These are phyloP conservation scores for Phytomonas francai DNA, from an alignment of 208 protist genomes.

Conservation along the genomic window DNA sequence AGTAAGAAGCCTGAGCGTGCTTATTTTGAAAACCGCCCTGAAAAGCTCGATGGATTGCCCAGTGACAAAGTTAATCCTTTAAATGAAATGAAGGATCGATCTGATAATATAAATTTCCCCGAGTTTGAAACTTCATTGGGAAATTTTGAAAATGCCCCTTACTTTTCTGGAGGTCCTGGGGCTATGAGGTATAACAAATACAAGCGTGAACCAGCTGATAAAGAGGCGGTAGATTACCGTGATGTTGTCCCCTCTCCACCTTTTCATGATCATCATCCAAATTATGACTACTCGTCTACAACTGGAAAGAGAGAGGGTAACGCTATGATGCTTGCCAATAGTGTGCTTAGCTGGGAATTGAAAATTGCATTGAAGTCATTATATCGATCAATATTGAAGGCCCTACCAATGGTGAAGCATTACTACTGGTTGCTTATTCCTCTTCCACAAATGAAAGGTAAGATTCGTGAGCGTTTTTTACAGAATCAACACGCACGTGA, in stretches of 20 bases:
- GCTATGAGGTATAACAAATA: slow-evolving; percentile 82
- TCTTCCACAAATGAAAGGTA: slow-evolving; percentile 75
- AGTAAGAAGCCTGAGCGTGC: slow-evolving; percentile 22
- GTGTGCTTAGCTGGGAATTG: slow-evolving; percentile 63
- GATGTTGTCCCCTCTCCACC: slow-evolving; percentile 50
- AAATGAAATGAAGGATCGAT: slow-evolving; percentile 40
- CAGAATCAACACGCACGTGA: slow-evolving; percentile 86
- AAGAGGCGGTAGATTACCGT: slow-evolving; percentile 47
- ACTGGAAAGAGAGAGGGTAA: slow-evolving; percentile 79
- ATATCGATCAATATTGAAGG: slow-evolving; percentile 76
- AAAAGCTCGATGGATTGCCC: slow-evolving; percentile 28
- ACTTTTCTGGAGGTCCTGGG: slow-evolving; percentile 62
- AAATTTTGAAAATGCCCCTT: slow-evolving; percentile 79
- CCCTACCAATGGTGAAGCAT: slow-evolving; percentile 81
- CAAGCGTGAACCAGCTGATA: slow-evolving; percentile 40
- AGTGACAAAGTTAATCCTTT: slow-evolving; percentile 22
- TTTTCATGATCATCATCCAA: slow-evolving; percentile 74
- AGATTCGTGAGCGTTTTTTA: slow-evolving; percentile 73
- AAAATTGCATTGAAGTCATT: slow-evolving; percentile 65
- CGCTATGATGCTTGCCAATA: slow-evolving; percentile 51
- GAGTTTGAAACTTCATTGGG: slow-evolving; percentile 75
- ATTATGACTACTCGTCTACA: slow-evolving; percentile 58
- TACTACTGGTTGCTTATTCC: slow-evolving; percentile 80
- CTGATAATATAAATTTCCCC: slow-evolving; percentile 68
- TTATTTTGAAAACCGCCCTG: slow-evolving; percentile 69